Conservation (phyloP, 495 filamentous ascomycete species). For the Immersiella caudata region DNA sequence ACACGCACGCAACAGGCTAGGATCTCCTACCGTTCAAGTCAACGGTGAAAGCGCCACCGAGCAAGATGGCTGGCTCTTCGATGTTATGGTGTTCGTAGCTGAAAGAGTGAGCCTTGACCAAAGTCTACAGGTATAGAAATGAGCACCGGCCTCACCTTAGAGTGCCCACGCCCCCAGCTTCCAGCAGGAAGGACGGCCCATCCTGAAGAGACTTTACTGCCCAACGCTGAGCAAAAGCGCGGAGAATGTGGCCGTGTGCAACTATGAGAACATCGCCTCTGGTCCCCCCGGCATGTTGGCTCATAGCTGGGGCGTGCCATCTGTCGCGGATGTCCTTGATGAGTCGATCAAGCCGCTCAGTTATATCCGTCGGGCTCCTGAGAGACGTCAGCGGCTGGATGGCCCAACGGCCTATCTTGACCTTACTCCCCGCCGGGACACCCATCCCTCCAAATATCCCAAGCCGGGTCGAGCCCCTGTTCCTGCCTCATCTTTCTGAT, state of each 20-base stretch:
- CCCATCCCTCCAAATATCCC: slow-evolving; percentile 87
- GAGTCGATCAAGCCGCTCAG: slow-evolving; percentile 68
- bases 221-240: slow-evolving; percentile 93
- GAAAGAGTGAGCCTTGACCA: background rate
- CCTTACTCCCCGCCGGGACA: slow-evolving; percentile 69
- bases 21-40: slow-evolving; percentile 3
- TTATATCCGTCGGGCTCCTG: slow-evolving; percentile 65
- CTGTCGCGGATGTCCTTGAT: slow-evolving; percentile 71
- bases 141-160: slow-evolving; percentile 56
- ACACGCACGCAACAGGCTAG: background rate
- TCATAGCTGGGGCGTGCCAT: slow-evolving; percentile 57
- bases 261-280: slow-evolving; percentile 62
- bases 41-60: slow-evolving; percentile 68
- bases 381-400: background rate
- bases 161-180: slow-evolving; percentile 84
- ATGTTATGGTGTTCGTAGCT: slow-evolving; percentile 69
- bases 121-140: too few species aligned
- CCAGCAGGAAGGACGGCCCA: slow-evolving; percentile 68
- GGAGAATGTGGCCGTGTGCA: slow-evolving; percentile 84
- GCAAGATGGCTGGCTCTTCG: slow-evolving; percentile 68
- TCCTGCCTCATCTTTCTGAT: slow-evolving; percentile 65
- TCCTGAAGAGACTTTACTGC: slow-evolving; percentile 66
- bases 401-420: background rate
- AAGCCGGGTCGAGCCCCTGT: slow-evolving; percentile 59
- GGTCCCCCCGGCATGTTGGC: slow-evolving; percentile 47